Percentiles rank a stretch among this genome's conserved stretches.
These are phyloP conservation scores for Fistulinella prunicolor DNA, from an alignment of 768 basidiomycete species.

Conservation along the genomic window DNA sequence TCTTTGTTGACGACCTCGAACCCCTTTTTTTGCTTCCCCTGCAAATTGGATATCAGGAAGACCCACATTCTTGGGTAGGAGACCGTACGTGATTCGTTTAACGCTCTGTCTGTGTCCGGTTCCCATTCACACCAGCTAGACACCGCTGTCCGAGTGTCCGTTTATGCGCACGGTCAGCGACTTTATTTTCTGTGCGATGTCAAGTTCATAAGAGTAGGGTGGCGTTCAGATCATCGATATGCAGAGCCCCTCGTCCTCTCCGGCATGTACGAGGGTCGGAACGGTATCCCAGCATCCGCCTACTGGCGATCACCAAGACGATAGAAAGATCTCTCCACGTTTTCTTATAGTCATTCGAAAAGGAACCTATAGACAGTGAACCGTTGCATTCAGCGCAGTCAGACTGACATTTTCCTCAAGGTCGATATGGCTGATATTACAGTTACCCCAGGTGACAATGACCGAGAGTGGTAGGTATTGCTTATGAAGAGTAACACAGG, in stretches of 20 bases:
- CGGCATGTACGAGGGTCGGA: conserved; percentile 8
- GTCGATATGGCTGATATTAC: too few species aligned
- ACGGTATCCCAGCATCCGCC: too few species aligned
- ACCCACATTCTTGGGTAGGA: conserved; percentile 20
- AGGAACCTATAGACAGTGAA: too few species aligned
- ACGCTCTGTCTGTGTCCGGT: neutral
- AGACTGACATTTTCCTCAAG: too few species aligned
- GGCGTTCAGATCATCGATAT: conserved; percentile 31
- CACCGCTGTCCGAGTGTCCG: conserved; percentile 42
- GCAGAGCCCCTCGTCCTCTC: conserved; percentile 31
- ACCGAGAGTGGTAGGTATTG: too few species aligned
- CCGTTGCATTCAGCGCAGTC: too few species aligned
- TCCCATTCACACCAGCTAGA: conserved; percentile 26
- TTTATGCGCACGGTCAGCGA: conserved; percentile 38
- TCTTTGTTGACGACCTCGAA: conserved; percentile 39
- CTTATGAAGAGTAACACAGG: too few species aligned
- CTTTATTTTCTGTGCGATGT: neutral
- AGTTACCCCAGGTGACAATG: too few species aligned
- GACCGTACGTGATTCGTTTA: conserved; percentile 36
- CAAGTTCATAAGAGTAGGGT: conserved; percentile 13
- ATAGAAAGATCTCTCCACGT: too few species aligned
- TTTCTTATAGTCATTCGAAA: too few species aligned
- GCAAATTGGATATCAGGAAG: conserved; percentile 43
- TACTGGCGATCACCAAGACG: too few species aligned
- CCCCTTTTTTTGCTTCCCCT: conserved; percentile 44